Evolutionary conservation across 2,329 filamentous ascomycete genomes (phyloP).

Genomic region (Paecilomyces sp.): DNA sequence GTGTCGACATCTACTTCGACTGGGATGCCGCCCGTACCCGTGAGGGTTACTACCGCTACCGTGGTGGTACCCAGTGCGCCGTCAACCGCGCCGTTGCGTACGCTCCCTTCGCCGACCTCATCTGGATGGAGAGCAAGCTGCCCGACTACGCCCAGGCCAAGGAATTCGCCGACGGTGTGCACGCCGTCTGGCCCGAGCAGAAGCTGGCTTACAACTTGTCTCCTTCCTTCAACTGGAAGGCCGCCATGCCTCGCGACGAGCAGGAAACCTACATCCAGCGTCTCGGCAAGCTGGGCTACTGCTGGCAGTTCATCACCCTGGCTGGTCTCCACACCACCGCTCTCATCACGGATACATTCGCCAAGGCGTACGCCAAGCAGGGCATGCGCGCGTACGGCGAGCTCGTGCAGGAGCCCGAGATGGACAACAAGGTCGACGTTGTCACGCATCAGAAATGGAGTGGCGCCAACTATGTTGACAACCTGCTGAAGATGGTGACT

Average conservation of each 20-base stretch:
- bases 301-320: conserved; percentile 99
- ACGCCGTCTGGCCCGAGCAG: conserved; percentile 90
- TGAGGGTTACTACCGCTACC: conserved; percentile 90
- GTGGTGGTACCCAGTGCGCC: conserved; percentile 85
- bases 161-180: conserved; percentile 89
- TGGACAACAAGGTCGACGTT: conserved; percentile 81
- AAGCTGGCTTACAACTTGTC: conserved; percentile 99
- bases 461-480: conserved; percentile 90
- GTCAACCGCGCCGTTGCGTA: conserved; percentile 87
- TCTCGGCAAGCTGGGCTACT: conserved; percentile 82
- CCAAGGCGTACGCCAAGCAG: conserved; percentile 67
- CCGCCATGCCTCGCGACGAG: conserved; percentile 82
- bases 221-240: conserved; percentile 99
- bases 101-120: conserved; percentile 86
- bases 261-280: conserved; percentile 97
- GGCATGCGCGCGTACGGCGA: conserved; percentile 98
- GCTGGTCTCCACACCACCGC: conserved; percentile 94
- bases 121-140: conserved; percentile 99
- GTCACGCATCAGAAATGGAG: conserved; percentile 99
- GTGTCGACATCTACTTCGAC: conserved; percentile 80
- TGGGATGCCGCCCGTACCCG: conserved; percentile 91
- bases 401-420: conserved; percentile 96
- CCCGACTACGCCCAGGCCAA: conserved; percentile 86
- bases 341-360: conserved; percentile 83
- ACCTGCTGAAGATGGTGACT: conserved; percentile 92